A percentile compares a stretch with the other conserved stretches of the same genome.
Conservation (phyloP, 495 filamentous ascomycete genomes). For the Apiosordaria backusii region DNA sequence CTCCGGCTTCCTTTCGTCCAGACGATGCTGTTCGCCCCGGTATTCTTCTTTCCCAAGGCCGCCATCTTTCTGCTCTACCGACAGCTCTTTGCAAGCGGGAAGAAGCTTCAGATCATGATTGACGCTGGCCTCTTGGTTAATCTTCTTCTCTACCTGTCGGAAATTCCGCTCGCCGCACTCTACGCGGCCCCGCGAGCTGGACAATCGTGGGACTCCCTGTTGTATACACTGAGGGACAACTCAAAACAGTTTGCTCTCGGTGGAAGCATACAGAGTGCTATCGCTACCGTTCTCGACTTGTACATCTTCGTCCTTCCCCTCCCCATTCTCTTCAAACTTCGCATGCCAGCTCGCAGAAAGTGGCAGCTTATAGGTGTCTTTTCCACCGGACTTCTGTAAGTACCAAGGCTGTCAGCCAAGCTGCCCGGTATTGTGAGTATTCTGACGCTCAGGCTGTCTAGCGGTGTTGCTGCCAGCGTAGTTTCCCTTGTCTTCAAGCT, state of each 20-base stretch:
- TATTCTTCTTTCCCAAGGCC: slow-evolving; percentile 16
- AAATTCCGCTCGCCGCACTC: slow-evolving; percentile 6
- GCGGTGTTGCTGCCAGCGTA: neutral
- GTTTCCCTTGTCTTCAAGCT: neutral
- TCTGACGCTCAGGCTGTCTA: neutral
- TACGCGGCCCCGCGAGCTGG: slow-evolving; percentile 11
- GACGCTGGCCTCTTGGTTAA: slow-evolving; percentile 10
- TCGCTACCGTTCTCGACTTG: slow-evolving; percentile 4
- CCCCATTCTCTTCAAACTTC: neutral
- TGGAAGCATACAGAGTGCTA: slow-evolving; percentile 7
- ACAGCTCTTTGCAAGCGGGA: slow-evolving; percentile 14
- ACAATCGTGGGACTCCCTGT: slow-evolving; percentile 15
- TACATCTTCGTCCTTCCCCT: slow-evolving; percentile 4
- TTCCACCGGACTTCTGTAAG: neutral
- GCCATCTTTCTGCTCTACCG: slow-evolving; percentile 19
- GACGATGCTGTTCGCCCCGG: slow-evolving; percentile 7
- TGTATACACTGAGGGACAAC: neutral
- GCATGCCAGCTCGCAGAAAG: neutral
- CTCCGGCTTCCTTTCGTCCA: slow-evolving; percentile 13
- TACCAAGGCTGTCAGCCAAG: neutral
- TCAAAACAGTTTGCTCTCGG: neutral
- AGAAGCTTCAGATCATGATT: slow-evolving; percentile 8
- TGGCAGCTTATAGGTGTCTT: neutral
- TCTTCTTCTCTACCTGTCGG: slow-evolving; percentile 11
- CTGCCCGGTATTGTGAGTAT: neutral